phyloP scores from a whole-genome alignment of 2,329 filamentous ascomycete species.

The Piedraia hortae region DNA sequence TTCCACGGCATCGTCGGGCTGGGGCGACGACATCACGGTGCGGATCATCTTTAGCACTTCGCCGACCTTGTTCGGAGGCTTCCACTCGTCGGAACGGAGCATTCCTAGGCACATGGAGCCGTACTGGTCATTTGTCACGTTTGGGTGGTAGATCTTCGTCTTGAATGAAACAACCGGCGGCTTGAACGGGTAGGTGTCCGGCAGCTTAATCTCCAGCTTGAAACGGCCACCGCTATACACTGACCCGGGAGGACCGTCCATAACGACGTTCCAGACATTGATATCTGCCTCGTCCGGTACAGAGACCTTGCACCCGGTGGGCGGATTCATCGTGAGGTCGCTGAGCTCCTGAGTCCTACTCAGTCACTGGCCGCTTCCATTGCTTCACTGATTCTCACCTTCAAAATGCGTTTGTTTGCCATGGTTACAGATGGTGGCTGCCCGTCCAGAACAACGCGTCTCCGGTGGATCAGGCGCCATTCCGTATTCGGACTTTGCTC shows the following conservation, averaged over 20 bases:
- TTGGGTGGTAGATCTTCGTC: conserved; percentile 88
- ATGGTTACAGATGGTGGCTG: conserved; percentile 6
- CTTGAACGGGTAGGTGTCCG: conserved; percentile 71
- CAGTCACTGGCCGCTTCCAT: too few relatives aligned
- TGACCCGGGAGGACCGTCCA: conserved; percentile 30
- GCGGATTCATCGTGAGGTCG: conserved; percentile 29
- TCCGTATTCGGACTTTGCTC: too few relatives aligned
- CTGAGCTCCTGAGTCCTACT: conserved; percentile 36
- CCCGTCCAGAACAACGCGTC: too few relatives aligned
- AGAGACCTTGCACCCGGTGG: conserved; percentile 27
- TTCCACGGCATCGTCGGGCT: conserved; percentile 76
- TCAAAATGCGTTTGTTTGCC: conserved; percentile 20
- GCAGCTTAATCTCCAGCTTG: conserved; percentile 43
- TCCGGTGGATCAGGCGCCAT: too few relatives aligned
- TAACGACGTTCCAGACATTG: conserved; percentile 37
- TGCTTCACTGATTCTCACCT: conserved; percentile 12
- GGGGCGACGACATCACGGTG: conserved; percentile 49
- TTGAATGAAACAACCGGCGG: conserved; percentile 51
- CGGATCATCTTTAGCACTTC: conserved; percentile 53
- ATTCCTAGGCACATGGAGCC: conserved; percentile 68
- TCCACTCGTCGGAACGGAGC: conserved; percentile 73
- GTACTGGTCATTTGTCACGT: conserved; percentile 63
- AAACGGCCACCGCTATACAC: conserved; percentile 34
- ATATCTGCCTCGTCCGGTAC: conserved; percentile 36
- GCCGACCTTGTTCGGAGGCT: conserved; percentile 51